Evolutionary conservation across 768 basidiomycete species (phyloP).

Genomic region (Agaricus subrufescens): DNA sequence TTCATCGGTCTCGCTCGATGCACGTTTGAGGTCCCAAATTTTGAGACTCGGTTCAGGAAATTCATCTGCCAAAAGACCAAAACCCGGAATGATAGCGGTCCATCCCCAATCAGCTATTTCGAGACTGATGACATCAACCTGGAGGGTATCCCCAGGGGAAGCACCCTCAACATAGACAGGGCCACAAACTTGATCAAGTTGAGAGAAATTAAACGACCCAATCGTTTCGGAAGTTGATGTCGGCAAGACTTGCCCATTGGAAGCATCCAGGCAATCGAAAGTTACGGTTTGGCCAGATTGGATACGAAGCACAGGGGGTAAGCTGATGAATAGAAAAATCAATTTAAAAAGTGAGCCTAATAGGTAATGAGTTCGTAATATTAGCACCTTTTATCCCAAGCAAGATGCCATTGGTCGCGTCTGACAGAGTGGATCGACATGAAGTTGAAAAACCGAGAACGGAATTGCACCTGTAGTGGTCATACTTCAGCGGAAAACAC

Average conservation of each 20-base stretch:
- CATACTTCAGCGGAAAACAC: neutral
- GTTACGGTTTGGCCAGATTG: conserved; percentile 49
- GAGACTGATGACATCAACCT: conserved; percentile 53
- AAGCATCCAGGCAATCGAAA: conserved; percentile 61
- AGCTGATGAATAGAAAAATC: conserved; percentile 25
- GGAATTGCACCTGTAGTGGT: neutral
- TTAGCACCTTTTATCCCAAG: conserved; percentile 56
- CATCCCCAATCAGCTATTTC: conserved; percentile 58
- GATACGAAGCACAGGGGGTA: conserved; percentile 44
- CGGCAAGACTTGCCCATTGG: conserved; percentile 53
- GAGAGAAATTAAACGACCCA: conserved; percentile 37
- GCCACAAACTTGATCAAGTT: conserved; percentile 56
- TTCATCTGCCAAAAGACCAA: conserved; percentile 54
- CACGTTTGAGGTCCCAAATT: conserved; percentile 40
- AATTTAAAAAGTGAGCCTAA: neutral
- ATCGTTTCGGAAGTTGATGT: conserved; percentile 33
- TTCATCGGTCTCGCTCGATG: conserved; percentile 17
- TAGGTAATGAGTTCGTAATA: neutral
- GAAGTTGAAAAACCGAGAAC: neutral
- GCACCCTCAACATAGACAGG: conserved; percentile 52
- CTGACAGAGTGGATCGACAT: conserved; percentile 50
- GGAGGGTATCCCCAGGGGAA: conserved; percentile 51
- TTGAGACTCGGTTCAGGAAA: conserved; percentile 47
- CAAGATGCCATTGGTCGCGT: conserved; percentile 47
- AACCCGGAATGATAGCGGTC: conserved; percentile 56